Percentiles rank a stretch among this genome's conserved stretches.
Conservation (phyloP, 2,329 filamentous ascomycete species). For the Penicillium brasilianum region DNA sequence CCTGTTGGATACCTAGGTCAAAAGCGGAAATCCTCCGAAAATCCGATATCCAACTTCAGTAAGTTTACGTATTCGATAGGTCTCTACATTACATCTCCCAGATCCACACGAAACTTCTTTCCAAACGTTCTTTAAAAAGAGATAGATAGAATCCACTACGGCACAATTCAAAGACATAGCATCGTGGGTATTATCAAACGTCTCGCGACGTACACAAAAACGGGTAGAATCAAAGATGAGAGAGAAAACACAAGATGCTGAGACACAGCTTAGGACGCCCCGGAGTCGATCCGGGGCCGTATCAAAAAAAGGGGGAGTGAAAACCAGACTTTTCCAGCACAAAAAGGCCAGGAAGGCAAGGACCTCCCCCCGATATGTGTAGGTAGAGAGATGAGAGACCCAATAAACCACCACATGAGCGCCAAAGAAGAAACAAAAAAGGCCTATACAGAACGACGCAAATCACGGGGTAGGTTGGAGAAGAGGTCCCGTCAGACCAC, state of each 20-base stretch:
- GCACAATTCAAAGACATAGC: constrained; percentile 20
- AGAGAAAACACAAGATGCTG: constrained; percentile 34
- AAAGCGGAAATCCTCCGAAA: too few relatives aligned
- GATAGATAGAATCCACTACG: background rate
- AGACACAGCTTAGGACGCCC: constrained; percentile 46
- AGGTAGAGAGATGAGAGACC: constrained; percentile 7
- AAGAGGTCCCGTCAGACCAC: constrained; percentile 15
- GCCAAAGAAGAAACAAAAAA: constrained; percentile 4
- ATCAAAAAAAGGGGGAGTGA: constrained; percentile 12
- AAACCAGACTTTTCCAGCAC: constrained; percentile 4
- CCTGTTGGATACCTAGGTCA: too few relatives aligned
- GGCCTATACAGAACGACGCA: constrained; percentile 5
- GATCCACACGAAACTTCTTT: too few relatives aligned
- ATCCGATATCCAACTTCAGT: too few relatives aligned
- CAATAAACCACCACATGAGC: constrained; percentile 5
- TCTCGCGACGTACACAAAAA: constrained; percentile 33
- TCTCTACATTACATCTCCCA: background rate
- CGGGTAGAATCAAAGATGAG: constrained; percentile 8
- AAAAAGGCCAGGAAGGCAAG: background rate
- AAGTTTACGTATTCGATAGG: too few relatives aligned
- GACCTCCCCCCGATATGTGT: background rate
- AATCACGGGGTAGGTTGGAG: background rate
- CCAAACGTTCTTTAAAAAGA: background rate
- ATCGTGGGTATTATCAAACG: constrained; percentile 44
- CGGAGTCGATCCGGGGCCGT: constrained; percentile 26